Base-by-base conservation (phyloP, 2,329 filamentous ascomycete genomes). In the Ascocoryne sarcoides region DNA sequence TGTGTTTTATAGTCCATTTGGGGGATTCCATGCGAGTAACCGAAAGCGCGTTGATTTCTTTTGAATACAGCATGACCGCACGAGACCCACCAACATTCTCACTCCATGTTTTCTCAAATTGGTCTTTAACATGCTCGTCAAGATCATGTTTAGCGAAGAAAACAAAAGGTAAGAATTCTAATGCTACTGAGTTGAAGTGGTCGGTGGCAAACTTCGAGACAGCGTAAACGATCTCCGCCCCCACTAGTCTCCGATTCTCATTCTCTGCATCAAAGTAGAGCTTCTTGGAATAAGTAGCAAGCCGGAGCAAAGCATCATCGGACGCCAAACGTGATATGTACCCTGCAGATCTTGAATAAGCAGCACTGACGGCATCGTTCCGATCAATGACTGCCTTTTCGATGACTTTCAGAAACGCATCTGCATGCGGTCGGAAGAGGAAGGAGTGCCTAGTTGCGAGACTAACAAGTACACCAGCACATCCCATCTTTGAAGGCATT, bases 401-500 rank as follows among this genome's bases (percentile, higher is more conserved):
- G 48, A 95, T 73, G 8, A 88, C 60, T 49, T 80, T 82, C 37
- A 95, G 68, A 54, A 95, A 88, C 7, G 73, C 69, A 47, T 84
- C 76, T 10, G 85, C 81, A 54, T 89, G 79, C 0, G 84, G 79
- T 28, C 73, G 75, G 60, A 95, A 85, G 20, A 89, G 68, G 28
- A 80, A 72, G 26, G 75, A 77, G 49, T 90, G 84, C 10, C 87
- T 77, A 37, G 89, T 90, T 37, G 86, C 84, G 5, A 98, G 71
- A 1, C 86, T 89, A 5, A 85, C 83, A 21, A 98, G 70, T 2
- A 95, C 80, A 40, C 87, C 78, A 48, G 83, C 84, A 55, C 88
- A 93, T 28, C 88, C 92, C 35, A 96, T 83, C 65, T 96, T 96
- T 0, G 88, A 93, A 2, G 90, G 90, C 64, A 96, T 79, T 1